These are phyloP conservation scores for Zygnema cylindricum DNA, from an alignment of 139 green algal species.

Conservation along the genomic window DNA sequence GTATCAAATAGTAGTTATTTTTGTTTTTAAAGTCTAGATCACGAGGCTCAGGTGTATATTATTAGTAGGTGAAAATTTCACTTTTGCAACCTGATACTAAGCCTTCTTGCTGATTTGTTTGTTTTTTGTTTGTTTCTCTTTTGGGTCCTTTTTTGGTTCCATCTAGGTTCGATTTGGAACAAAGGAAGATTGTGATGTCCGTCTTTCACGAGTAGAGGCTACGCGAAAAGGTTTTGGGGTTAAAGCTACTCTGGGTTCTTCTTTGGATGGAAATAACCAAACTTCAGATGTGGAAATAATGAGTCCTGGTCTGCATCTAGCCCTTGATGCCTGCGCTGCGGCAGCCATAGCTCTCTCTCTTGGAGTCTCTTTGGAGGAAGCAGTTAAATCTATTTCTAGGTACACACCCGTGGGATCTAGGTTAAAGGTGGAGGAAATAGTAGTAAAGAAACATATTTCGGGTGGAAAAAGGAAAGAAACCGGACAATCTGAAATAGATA, in stretches of 20 bases:
- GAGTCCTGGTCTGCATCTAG: slow-evolving; percentile 42
- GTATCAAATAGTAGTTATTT: too few relatives aligned
- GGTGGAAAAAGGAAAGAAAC: not conserved
- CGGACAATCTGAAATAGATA: not conserved
- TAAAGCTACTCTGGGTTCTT: not conserved
- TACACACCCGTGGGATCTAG: slow-evolving; percentile 38
- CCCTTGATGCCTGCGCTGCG: slow-evolving; percentile 25
- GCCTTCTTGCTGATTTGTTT: too few relatives aligned
- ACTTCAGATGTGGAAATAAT: slow-evolving; percentile 23
- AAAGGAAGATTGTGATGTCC: not conserved
- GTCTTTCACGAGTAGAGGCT: not conserved
- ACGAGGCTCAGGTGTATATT: too few relatives aligned
- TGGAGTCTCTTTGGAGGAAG: slow-evolving; percentile 30
- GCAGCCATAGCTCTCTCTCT: slow-evolving; percentile 35
- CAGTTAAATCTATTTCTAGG: slow-evolving; percentile 5
- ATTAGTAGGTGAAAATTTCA: too few relatives aligned
- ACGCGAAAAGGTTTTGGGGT: slow-evolving; percentile 21
- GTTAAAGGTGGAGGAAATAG: slow-evolving; percentile 28
- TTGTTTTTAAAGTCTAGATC: too few relatives aligned
- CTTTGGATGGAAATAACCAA: not conserved
- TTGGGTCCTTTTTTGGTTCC: not conserved
- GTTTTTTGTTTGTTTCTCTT: slow-evolving; percentile 17
- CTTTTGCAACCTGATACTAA: too few relatives aligned
- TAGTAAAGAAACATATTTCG: not conserved
- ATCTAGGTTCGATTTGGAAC: slow-evolving; percentile 25